A percentile compares a stretch with the other conserved stretches of the same genome.
Evolutionary conservation across 2,329 filamentous ascomycete genomes (phyloP).

Genomic region (Neofusicoccum sp.): DNA sequence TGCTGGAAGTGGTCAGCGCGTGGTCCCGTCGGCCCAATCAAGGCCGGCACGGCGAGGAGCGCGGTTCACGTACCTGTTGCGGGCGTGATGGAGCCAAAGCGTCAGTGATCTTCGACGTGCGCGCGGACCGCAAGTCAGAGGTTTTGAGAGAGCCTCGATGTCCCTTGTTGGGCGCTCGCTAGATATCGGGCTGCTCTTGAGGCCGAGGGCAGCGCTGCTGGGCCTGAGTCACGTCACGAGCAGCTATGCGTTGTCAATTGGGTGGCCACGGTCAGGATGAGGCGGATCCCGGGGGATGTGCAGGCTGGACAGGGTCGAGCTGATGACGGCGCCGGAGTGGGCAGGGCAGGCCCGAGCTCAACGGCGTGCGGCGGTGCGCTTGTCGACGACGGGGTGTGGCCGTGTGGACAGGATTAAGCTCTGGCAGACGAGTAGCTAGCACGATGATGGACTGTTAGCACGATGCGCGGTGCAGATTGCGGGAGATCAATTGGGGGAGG

Average conservation of each 20-base stretch:
- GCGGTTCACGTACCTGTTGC: slow-evolving; percentile 26
- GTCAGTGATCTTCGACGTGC: slow-evolving; percentile 18
- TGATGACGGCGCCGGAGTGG: slow-evolving; percentile 6
- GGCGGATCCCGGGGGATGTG: slow-evolving; percentile 34
- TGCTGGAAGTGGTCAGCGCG: slow-evolving; percentile 35
- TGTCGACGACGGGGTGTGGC: slow-evolving; percentile 4
- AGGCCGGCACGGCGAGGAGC: slow-evolving; percentile 21
- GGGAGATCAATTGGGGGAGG: slow-evolving; percentile 18
- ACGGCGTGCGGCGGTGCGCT: not conserved
- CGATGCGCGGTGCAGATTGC: slow-evolving; percentile 16
- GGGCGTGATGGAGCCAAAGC: slow-evolving; percentile 25
- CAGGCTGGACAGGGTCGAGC: slow-evolving; percentile 34
- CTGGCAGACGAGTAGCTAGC: slow-evolving; percentile 36
- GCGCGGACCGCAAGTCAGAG: slow-evolving; percentile 23
- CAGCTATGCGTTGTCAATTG: slow-evolving; percentile 47
- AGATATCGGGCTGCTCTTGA: slow-evolving; percentile 33
- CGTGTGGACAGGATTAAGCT: slow-evolving; percentile 35
- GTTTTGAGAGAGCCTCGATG: slow-evolving; percentile 31
- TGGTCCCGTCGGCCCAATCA: slow-evolving; percentile 37
- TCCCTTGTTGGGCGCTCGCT: slow-evolving; percentile 37
- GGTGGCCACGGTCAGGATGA: slow-evolving; percentile 38
- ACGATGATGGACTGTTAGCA: slow-evolving; percentile 17
- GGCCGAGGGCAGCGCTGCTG: slow-evolving; percentile 34
- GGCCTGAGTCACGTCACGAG: slow-evolving; percentile 40
- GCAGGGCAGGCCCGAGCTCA: not conserved